Percentiles rank a stretch among this genome's conserved stretches.
Evolutionary conservation across 768 basidiomycete species (phyloP).

Genomic region (Thelephora aurantiotincta): DNA sequence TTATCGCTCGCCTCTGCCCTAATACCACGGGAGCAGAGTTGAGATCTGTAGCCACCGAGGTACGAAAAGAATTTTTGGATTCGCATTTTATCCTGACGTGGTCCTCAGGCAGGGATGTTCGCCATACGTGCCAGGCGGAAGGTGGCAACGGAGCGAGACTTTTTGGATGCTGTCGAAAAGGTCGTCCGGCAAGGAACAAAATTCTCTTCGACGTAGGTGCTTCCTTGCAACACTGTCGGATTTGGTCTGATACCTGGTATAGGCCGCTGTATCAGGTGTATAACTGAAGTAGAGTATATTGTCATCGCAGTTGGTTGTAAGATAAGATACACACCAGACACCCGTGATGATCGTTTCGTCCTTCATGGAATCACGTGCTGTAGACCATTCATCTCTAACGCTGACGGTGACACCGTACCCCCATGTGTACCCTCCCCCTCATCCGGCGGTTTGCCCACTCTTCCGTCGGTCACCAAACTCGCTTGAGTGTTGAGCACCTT

Average conservation of each 20-base stretch:
- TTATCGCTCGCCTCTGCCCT: constrained; percentile 93
- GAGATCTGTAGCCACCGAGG: constrained; percentile 93
- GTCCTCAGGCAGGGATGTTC: constrained; percentile 92
- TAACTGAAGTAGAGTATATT: constrained; percentile 39
- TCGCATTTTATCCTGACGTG: constrained; percentile 1
- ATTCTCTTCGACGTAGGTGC: constrained; percentile 87
- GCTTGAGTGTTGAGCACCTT: constrained; percentile 33
- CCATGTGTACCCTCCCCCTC: background rate
- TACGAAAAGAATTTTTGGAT: constrained; percentile 17
- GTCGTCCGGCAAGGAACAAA: constrained; percentile 96
- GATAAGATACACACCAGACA: too few species aligned
- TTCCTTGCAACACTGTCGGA: constrained; percentile 1
- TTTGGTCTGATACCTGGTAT: constrained; percentile 6
- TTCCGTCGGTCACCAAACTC: too few species aligned
- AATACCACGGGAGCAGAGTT: constrained; percentile 99
- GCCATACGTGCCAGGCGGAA: constrained; percentile 94
- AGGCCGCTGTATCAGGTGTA: constrained; percentile 90
- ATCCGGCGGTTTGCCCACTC: constrained; percentile 1
- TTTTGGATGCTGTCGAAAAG: constrained; percentile 96
- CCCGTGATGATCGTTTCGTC: too few species aligned
- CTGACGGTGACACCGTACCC: too few species aligned
- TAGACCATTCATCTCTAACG: too few species aligned
- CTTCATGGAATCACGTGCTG: too few species aligned
- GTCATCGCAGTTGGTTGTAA: constrained; percentile 2
- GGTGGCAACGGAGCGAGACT: constrained; percentile 94